Conservation (phyloP, 306 rosid species). For the Begonia loranthoides region DNA sequence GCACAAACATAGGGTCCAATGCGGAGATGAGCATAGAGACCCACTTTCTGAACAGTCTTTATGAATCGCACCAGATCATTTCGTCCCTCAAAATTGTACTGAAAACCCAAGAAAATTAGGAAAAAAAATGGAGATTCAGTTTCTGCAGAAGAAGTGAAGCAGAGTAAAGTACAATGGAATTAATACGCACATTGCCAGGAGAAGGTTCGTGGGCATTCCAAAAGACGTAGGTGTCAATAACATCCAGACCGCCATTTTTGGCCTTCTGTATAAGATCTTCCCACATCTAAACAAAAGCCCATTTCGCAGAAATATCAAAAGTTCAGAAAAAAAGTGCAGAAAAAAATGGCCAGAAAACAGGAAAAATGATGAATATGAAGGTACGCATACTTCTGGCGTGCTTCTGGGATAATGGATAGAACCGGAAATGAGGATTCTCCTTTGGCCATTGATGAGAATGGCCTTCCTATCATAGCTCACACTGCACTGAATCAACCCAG, state of each 20-base stretch:
- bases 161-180: slow-evolving; percentile 6
- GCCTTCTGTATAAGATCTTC: slow-evolving; percentile 82
- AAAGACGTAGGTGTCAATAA: slow-evolving; percentile 81
- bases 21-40: slow-evolving; percentile 87
- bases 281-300: slow-evolving; percentile 75
- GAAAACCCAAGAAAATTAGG: slow-evolving; percentile 13
- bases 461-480: slow-evolving; percentile 74
- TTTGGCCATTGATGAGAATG: slow-evolving; percentile 70
- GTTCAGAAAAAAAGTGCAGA: background rate
- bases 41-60: slow-evolving; percentile 75
- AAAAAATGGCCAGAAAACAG: background rate
- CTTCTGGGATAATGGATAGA: slow-evolving; percentile 98
- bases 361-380: background rate
- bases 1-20: slow-evolving; percentile 97
- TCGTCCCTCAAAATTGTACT: slow-evolving; percentile 92
- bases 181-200: slow-evolving; percentile 64
- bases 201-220: slow-evolving; percentile 97
- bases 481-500: slow-evolving; percentile 34
- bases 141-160: background rate
- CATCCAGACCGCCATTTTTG: slow-evolving; percentile 88
- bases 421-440: slow-evolving; percentile 82
- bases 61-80: slow-evolving; percentile 78
- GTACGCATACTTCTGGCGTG: slow-evolving; percentile 51
- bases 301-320: slow-evolving; percentile 16
- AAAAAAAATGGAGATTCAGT: background rate